These are phyloP conservation scores for Magnolia changhungtana DNA, from an alignment of 164 flowering plant species.

Conservation along the genomic window DNA sequence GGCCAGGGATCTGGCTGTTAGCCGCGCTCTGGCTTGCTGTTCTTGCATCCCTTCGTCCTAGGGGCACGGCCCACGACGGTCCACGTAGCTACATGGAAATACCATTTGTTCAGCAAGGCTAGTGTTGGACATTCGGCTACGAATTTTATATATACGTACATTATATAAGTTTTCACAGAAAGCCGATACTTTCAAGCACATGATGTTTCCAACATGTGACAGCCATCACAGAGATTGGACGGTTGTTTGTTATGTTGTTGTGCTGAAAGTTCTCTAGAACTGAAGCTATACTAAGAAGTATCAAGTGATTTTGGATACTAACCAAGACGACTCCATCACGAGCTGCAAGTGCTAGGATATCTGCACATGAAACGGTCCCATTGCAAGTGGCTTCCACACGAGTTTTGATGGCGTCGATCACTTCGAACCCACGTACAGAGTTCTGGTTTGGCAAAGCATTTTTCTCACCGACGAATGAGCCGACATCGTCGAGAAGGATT, in stretches of 20 bases:
- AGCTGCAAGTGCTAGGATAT: slow-evolving; percentile 17
- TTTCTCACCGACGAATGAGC: slow-evolving; percentile 19
- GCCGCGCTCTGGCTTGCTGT: slow-evolving; percentile 68
- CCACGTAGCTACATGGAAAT: slow-evolving; percentile 60
- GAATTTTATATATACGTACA: neutral
- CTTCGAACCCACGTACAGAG: slow-evolving; percentile 12
- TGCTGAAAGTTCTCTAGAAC: no score
- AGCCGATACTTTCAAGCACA: no score
- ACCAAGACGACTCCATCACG: slow-evolving; percentile 23
- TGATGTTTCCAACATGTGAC: no score
- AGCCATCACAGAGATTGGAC: no score
- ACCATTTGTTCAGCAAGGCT: neutral
- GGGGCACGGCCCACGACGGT: slow-evolving; percentile 61
- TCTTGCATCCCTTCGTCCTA: slow-evolving; percentile 72
- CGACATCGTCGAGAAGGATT: slow-evolving; percentile 17
- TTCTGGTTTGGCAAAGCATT: slow-evolving; percentile 16
- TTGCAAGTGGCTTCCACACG: slow-evolving; percentile 17
- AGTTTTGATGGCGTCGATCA: slow-evolving; percentile 19
- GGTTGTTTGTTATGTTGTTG: no score
- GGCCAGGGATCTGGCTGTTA: slow-evolving; percentile 59
- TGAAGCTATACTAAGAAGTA: neutral
- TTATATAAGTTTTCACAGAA: no score
- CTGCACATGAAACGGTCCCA: slow-evolving; percentile 19
- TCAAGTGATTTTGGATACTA: neutral
- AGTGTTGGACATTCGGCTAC: neutral